Evolutionary conservation across 208 protist species (phyloP), one percentile per base, ranked within the genome.

Genomic region (Sergeia podlipaevii): DNA sequence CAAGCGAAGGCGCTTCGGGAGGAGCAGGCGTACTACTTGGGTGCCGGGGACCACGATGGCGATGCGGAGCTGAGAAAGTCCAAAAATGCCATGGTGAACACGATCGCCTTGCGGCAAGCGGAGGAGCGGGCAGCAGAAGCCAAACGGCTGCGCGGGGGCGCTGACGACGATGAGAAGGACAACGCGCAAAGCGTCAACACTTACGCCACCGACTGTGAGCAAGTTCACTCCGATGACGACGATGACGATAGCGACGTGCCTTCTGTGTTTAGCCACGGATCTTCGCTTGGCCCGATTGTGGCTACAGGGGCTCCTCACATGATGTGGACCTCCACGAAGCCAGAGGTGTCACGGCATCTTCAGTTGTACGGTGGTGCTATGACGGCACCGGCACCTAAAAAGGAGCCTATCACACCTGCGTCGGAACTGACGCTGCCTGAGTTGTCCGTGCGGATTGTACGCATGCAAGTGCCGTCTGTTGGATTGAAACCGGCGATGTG

Each of bases 191-290:
- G 15, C 21, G 21, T n/a, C 37, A 39, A 59, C 20, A 10, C 10
- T 15, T 5, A 15, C 17, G 49, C 32, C n/a, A n/a, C 52, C n/a
- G 5, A 10, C 7, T 5, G 23, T n/a, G n/a, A n/a, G n/a, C n/a
- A n/a, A n/a, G n/a, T n/a, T n/a, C n/a, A n/a, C n/a, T n/a, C n/a
- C n/a, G 24, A 20, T 21, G 39, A n/a, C 7, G 44, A 54, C 11
- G 37, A 28, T 20, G 42, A 67, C 27, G 30, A 21, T n/a, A 30
- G 37, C 21, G 63, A 69, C 10, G 23, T 41, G 11, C 67, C 60
- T 10, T 94, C 86, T 20, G 65, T 94, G 29, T 94, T 94, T 52
- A 89, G 79, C 29, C 86, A 94, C 51, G 70, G 59, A 23, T 78
- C 59, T 6, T 94, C 86, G 6, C 82, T 88, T 51, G 77, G 57